Conservation (phyloP, 2,329 filamentous ascomycete species). For the Arthrinium puccinioides region DNA sequence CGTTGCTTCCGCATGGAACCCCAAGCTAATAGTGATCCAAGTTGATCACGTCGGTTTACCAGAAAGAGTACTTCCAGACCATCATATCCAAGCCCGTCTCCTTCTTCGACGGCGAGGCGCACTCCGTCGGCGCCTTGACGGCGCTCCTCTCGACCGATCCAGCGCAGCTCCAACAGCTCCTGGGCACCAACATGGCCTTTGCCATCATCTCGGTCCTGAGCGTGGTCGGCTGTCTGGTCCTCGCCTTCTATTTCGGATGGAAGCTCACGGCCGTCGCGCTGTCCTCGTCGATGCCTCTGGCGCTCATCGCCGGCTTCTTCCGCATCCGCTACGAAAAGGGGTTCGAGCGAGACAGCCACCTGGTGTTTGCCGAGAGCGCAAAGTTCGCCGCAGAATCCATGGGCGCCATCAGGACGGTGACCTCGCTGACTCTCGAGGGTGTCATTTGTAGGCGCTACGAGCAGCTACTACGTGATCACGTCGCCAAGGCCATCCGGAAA, state of each 20-base stretch:
- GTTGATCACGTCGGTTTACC: slow-evolving; percentile 79
- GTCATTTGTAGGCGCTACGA: slow-evolving; percentile 56
- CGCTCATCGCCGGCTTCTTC: slow-evolving; percentile 25
- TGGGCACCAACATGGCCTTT: slow-evolving; percentile 2
- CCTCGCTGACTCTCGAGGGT: slow-evolving; percentile 62
- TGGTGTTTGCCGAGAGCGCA: slow-evolving; percentile 63
- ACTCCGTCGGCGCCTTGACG: background rate
- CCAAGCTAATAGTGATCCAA: too few species aligned
- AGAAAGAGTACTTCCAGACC: slow-evolving; percentile 23
- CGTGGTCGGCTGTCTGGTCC: background rate
- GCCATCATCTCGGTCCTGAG: background rate
- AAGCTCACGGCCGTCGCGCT: slow-evolving; percentile 1
- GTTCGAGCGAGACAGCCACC: slow-evolving; percentile 44
- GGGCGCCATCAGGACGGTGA: slow-evolving; percentile 65
- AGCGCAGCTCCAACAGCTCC: background rate
- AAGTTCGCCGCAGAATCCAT: slow-evolving; percentile 70
- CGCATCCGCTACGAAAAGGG: slow-evolving; percentile 20
- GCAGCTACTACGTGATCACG: slow-evolving; percentile 49
- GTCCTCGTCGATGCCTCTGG: background rate
- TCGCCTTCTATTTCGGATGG: slow-evolving; percentile 2
- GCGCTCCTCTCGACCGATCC: background rate
- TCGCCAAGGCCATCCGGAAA: slow-evolving; percentile 50
- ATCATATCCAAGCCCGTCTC: slow-evolving; percentile 38
- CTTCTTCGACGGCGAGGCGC: slow-evolving; percentile 53
- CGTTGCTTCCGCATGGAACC: slow-evolving; percentile 51